These are phyloP conservation scores for Trichoderma semiorbis DNA, from an alignment of 2,329 filamentous ascomycete species.

Conservation along the genomic window DNA sequence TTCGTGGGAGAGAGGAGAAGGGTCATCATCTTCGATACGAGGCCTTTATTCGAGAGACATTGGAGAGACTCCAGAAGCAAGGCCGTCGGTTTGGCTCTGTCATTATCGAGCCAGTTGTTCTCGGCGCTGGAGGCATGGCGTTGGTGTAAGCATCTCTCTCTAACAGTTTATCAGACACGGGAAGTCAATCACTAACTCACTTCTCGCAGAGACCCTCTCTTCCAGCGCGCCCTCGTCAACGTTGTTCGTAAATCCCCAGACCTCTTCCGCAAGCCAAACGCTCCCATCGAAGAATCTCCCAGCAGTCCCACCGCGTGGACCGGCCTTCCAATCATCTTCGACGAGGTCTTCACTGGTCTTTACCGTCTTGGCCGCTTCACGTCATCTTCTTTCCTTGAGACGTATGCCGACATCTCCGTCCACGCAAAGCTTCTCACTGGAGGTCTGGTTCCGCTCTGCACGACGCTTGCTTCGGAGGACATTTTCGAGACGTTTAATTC, in stretches of 20 bases:
- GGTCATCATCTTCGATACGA: slow-evolving; percentile 53
- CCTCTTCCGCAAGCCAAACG: slow-evolving; percentile 44
- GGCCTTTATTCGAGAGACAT: slow-evolving; percentile 52
- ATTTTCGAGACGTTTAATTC: slow-evolving; percentile 71
- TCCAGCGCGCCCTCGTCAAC: slow-evolving; percentile 68
- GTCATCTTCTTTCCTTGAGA: slow-evolving; percentile 64
- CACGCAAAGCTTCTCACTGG: slow-evolving; percentile 84
- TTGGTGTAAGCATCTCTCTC: slow-evolving; percentile 56
- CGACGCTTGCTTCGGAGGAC: slow-evolving; percentile 68
- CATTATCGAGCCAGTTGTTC: slow-evolving; percentile 74
- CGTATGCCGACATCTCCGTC: slow-evolving; percentile 70
- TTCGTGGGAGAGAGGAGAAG: slow-evolving; percentile 45
- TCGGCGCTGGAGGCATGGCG: slow-evolving; percentile 81
- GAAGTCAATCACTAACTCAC: slow-evolving; percentile 17
- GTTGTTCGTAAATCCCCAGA: slow-evolving; percentile 59
- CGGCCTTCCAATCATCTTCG: slow-evolving; percentile 75
- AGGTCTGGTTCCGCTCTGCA: slow-evolving; percentile 71
- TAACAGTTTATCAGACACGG: not conserved
- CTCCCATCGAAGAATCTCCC: slow-evolving; percentile 9
- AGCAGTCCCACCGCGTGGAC: slow-evolving; percentile 51
- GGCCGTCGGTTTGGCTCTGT: slow-evolving; percentile 71
- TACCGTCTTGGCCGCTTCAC: slow-evolving; percentile 75
- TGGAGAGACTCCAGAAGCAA: slow-evolving; percentile 51
- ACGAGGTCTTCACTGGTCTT: slow-evolving; percentile 84
- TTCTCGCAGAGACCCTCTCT: slow-evolving; percentile 65